phyloP scores from a whole-genome alignment of 495 filamentous ascomycete species.

The Penicillium cosmopolitanum region DNA sequence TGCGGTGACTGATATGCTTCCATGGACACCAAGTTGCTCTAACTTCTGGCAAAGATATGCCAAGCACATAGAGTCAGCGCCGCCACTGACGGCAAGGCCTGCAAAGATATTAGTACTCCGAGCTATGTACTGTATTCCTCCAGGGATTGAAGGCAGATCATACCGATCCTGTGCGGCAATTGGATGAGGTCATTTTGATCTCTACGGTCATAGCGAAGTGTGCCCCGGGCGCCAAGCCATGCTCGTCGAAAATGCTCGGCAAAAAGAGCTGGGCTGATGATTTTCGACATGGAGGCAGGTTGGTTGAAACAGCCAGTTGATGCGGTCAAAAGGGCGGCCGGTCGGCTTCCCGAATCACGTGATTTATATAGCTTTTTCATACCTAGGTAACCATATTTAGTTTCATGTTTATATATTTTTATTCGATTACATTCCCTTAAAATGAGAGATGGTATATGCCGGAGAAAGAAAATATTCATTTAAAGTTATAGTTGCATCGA shows the following conservation, averaged over 20 bases:
- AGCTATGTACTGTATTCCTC: not conserved
- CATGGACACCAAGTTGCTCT: conserved; percentile 28
- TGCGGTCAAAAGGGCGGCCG: not conserved
- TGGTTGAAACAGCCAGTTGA: conserved; percentile 1
- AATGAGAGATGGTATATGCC: too few species aligned
- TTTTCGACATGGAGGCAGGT: conserved; percentile 16
- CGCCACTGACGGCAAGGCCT: conserved; percentile 90
- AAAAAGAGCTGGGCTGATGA: conserved; percentile 56
- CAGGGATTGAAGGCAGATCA: conserved; percentile 15
- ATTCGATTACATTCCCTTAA: not conserved
- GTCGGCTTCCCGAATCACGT: not conserved
- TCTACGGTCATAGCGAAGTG: conserved; percentile 1
- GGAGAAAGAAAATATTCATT: too few species aligned
- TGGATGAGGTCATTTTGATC: conserved; percentile 11
- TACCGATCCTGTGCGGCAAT: conserved; percentile 19
- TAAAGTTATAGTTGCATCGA: too few species aligned
- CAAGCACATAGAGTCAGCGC: conserved; percentile 95
- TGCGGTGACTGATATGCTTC: conserved; percentile 52
- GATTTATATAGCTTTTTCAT: not conserved
- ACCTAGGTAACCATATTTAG: not conserved
- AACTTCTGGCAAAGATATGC: conserved; percentile 68
- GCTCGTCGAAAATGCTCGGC: conserved; percentile 52
- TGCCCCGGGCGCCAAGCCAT: conserved; percentile 44
- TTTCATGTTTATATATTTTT: not conserved
- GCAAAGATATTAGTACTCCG: conserved; percentile 7